A percentile compares a stretch with the other conserved stretches of the same genome.
Conservation (phyloP, 768 basidiomycete genomes). For the Psilocybe tampanensis region DNA sequence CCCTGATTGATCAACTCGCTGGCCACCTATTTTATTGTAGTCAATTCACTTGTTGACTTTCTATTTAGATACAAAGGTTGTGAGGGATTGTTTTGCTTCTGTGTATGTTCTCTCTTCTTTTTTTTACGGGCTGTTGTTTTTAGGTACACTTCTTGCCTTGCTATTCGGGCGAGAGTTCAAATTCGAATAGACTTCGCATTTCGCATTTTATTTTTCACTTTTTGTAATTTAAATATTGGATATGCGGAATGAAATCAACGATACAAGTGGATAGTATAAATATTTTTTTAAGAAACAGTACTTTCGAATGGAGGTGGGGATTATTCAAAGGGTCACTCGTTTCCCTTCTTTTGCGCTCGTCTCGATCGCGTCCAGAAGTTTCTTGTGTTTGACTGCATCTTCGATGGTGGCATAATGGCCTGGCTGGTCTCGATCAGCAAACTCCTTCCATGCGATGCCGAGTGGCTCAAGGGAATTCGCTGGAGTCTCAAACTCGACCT, state of each 20-base stretch:
- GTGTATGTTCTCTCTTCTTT: neutral
- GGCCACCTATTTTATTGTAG: neutral
- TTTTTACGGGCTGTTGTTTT: neutral
- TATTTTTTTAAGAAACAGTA: neutral
- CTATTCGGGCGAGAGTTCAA: neutral
- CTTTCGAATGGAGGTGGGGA: no score
- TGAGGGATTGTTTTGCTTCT: neutral
- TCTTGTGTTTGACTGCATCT: conserved; percentile 21
- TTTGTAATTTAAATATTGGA: conserved; percentile 16
- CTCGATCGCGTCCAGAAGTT: conserved; percentile 18
- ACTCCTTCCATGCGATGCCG: conserved; percentile 11
- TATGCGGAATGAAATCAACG: neutral
- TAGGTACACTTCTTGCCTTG: neutral
- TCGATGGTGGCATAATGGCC: conserved; percentile 19
- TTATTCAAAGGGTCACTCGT: neutral
- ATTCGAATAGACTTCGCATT: conserved; percentile 7
- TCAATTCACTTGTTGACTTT: neutral
- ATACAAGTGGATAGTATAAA: neutral
- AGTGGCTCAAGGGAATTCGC: neutral
- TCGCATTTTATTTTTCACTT: neutral
- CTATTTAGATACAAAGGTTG: neutral
- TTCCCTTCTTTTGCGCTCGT: conserved; percentile 9
- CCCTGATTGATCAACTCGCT: conserved; percentile 12
- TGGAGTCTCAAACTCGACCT: conserved; percentile 11
- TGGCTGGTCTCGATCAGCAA: conserved; percentile 11